Evolutionary conservation across 2,329 filamentous ascomycete genomes (phyloP), one percentile per base, ranked within the genome.

Genomic region (Thelonectria discophora): DNA sequence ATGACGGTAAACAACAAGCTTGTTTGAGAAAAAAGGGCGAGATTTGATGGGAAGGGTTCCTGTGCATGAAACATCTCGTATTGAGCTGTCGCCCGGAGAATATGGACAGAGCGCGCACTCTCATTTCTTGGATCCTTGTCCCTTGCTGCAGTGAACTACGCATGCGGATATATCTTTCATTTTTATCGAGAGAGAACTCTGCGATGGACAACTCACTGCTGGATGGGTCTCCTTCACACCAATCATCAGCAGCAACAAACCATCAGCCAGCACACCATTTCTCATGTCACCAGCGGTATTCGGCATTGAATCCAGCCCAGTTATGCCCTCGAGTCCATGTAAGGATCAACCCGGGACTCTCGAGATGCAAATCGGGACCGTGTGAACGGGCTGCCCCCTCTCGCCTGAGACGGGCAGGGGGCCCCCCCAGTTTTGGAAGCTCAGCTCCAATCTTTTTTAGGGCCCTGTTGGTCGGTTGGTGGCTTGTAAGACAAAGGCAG

Each of bases 331-430:
- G 8, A 30, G 9, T 6, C 4, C 27, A 30, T 10, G 27, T 30
- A 30, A 10, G 27, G 27, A 30, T 30, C 27, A 30, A 30, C 27
- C 27, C 27, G 27, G 27, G 24, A 7, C 27, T 9, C 27, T 30
- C 27, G 4, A 30, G 27, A 30, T 30, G 5, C 27, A 24, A 24
- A 30, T 30, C 27, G 27, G 27, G 37, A 50, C 34, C 46, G 57
- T 47, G 51, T 20, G 57, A 60, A 60, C 57, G 51, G 51, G 37
- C 51, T 55, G 6, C 6, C 21, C 8, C 27, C 27, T 30, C 39
- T 55, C 39, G 46, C 46, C 58, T 55, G 51, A 55, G 58, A 60
- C 57, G 50, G 15, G 43, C 27, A 46, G 37, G 37, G n/a, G 37
- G n/a, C n/a, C n/a, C n/a, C n/a, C n/a, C n/a, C n/a, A n/a, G n/a